These are phyloP conservation scores for Aspergillus oerlinghausenensis DNA, from an alignment of 2,329 filamentous ascomycete species.

Conservation along the genomic window DNA sequence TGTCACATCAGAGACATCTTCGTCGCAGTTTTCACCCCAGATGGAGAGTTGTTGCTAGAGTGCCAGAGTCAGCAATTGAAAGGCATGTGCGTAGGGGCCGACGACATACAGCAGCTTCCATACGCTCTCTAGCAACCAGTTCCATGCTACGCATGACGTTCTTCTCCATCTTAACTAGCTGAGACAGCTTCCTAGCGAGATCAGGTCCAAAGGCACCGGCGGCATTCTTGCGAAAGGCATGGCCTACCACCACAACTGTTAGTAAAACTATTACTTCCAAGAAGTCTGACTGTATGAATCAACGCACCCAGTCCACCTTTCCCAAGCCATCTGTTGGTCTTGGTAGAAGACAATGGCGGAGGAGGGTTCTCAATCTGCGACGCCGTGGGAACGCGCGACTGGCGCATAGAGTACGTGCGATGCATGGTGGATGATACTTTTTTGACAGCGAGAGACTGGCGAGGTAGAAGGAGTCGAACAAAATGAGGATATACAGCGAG, in stretches of 20 bases:
- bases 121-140: conserved; percentile 87
- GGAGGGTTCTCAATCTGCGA: conserved; percentile 89
- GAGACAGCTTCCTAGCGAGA: conserved; percentile 93
- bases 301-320: conserved; percentile 76
- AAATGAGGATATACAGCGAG: conserved; percentile 3
- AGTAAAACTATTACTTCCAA: conserved; percentile 11
- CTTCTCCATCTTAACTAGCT: conserved; percentile 99
- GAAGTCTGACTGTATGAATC: conserved; percentile 1
- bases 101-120: conserved; percentile 88
- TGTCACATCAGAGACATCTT: conserved; percentile 97
- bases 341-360: conserved; percentile 85
- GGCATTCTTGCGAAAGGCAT: conserved; percentile 54
- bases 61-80: conserved; percentile 13
- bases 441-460: background rate
- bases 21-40: conserved; percentile 93
- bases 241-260: conserved; percentile 46
- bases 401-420: conserved; percentile 98
- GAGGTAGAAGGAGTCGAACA: conserved; percentile 1
- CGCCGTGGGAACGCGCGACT: conserved; percentile 90
- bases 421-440: conserved; percentile 61
- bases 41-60: conserved; percentile 92
- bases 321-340: conserved; percentile 84
- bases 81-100: background rate
- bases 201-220: conserved; percentile 64
- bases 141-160: conserved; percentile 99